Conservation (phyloP, 345 rosid genomes). For the Citrus sp. region DNA sequence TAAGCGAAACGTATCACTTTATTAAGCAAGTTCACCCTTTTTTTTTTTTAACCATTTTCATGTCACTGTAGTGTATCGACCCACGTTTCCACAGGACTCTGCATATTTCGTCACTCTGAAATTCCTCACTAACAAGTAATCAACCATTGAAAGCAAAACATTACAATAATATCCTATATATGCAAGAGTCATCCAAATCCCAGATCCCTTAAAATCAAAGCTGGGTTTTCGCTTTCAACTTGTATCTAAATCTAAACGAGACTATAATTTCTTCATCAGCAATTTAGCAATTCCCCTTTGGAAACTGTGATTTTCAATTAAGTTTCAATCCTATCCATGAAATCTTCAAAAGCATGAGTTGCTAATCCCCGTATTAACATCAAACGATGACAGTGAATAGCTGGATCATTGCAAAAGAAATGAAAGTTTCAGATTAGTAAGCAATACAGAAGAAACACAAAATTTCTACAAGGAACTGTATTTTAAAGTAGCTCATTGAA, state of each 20-base stretch:
- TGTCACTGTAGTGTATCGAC: neutral
- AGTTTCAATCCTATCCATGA: neutral
- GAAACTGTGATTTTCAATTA: neutral
- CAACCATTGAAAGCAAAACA: neutral
- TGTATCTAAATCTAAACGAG: neutral
- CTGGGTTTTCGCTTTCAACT: neutral
- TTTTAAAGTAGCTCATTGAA: slow-evolving; percentile 21
- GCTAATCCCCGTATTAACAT: neutral
- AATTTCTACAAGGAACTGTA: neutral
- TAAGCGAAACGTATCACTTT: neutral
- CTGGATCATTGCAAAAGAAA: too few species aligned
- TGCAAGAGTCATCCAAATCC: neutral
- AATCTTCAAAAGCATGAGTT: neutral
- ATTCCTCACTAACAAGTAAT: too few species aligned
- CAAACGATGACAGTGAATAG: neutral
- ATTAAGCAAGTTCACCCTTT: neutral
- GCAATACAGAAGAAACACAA: neutral
- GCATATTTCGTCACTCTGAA: neutral
- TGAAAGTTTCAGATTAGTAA: too few species aligned
- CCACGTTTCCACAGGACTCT: neutral
- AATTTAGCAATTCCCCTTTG: neutral
- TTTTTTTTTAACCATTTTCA: neutral
- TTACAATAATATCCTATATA: neutral
- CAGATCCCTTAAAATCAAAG: neutral
- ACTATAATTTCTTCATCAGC: neutral